Evolutionary conservation across 345 rosid species (phyloP).

Genomic region (Streptanthus diversifolius): DNA sequence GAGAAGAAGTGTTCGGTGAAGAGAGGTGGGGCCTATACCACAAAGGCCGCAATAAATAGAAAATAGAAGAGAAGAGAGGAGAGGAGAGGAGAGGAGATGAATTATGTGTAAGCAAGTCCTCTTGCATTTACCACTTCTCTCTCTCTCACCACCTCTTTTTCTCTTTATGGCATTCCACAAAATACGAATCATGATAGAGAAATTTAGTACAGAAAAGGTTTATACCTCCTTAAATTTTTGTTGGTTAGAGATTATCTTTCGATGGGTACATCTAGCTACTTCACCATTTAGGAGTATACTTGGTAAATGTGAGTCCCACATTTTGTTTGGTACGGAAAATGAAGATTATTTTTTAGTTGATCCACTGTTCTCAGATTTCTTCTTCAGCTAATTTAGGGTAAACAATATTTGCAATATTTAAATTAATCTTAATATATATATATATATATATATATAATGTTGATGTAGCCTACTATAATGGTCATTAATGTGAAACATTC

Average conservation of each 20-base stretch:
- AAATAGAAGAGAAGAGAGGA: background rate
- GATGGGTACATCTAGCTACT: background rate
- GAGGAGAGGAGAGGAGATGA: background rate
- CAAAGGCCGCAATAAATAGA: background rate
- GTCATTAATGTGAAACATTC: no score
- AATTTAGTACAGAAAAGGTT: background rate
- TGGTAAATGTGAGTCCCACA: background rate
- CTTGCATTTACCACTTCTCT: background rate
- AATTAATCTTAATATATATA: background rate
- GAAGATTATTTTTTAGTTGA: background rate
- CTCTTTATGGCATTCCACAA: background rate
- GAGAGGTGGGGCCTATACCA: background rate
- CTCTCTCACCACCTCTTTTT: background rate
- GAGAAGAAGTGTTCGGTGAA: slow-evolving; percentile 2
- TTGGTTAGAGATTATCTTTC: background rate
- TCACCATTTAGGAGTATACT: background rate
- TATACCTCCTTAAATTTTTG: background rate
- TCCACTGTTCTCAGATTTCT: background rate
- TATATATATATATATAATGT: background rate
- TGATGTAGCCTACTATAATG: background rate
- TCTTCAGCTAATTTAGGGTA: background rate
- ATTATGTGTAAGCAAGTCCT: background rate
- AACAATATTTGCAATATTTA: background rate
- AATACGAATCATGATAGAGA: background rate
- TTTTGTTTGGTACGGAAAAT: background rate